Evolutionary conservation across 345 rosid species (phyloP).

Genomic region (Brassica juncea): DNA sequence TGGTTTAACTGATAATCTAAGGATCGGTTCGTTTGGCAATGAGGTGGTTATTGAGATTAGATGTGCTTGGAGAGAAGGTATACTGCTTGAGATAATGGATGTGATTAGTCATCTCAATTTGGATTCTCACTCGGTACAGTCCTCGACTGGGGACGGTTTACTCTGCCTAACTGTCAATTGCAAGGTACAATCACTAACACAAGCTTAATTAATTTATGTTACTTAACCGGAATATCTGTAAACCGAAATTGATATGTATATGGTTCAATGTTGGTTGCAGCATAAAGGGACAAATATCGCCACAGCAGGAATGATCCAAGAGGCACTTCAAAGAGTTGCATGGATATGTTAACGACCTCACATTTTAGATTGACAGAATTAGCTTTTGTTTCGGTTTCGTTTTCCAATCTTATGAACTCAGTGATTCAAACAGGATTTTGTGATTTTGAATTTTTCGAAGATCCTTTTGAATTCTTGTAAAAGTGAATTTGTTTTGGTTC

Average conservation of each 20-base stretch:
- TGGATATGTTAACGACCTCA: conserved; percentile 48
- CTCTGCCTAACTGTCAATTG: conserved; percentile 64
- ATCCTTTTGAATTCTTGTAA: conserved; percentile 15
- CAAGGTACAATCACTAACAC: conserved; percentile 52
- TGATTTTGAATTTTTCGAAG: not conserved
- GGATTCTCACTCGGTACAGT: conserved; percentile 81
- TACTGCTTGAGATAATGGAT: conserved; percentile 78
- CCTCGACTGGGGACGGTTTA: conserved; percentile 61
- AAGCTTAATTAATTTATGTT: not conserved
- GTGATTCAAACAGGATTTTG: conserved; percentile 27
- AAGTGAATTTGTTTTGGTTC: conserved; percentile 5
- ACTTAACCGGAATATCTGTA: conserved; percentile 8
- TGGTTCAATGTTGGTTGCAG: conserved; percentile 45
- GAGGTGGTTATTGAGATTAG: conserved; percentile 66
- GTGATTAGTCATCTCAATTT: conserved; percentile 57
- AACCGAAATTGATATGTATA: conserved; percentile 9
- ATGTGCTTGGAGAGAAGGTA: conserved; percentile 83
- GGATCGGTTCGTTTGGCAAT: conserved; percentile 47
- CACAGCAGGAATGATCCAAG: conserved; percentile 55
- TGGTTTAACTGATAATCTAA: conserved; percentile 45
- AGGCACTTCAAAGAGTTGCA: conserved; percentile 61
- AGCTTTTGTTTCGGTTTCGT: conserved; percentile 21
- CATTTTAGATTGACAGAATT: conserved; percentile 26
- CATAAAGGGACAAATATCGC: conserved; percentile 51
- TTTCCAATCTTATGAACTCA: conserved; percentile 6